Base-by-base conservation (phyloP, 225 moss, liverwort and hornwort genomes). In the Bryum argenteum region DNA sequence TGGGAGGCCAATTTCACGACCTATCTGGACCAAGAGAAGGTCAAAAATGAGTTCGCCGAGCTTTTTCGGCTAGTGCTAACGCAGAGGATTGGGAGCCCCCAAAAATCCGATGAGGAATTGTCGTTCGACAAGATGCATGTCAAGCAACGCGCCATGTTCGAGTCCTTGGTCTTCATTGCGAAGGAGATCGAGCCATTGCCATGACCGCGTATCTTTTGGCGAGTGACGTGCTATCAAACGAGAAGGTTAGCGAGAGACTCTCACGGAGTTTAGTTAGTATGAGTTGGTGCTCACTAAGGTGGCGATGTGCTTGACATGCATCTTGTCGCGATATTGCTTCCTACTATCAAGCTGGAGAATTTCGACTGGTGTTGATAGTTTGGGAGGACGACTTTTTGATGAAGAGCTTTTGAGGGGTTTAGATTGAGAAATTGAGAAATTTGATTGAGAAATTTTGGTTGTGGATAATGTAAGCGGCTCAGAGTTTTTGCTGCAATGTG, bases 281-380 rank as follows among this genome's bases (percentile, higher is more conserved):
- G 45, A 45, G 13, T 56, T 67, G 1, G 51, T 77, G 10, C 77
- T 81, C 22, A 61, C 52, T 2, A 67, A 81, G 59, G 61, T 81
- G 21, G 62, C 8, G 81, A 77, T 55, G 77, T 81, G 24, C 67
- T 81, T 22, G 77, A 72, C 13, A 77, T 77, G 77, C 77, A 73
- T 42, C 62, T 81, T 40, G 39, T 55, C 14, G 58, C 76, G 13
- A n/a, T n/a, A n/a, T n/a, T n/a, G n/a, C n/a, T n/a, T n/a, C n/a
- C n/a, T n/a, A n/a, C n/a, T n/a, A n/a, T n/a, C n/a, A n/a, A n/a
- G n/a, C n/a, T n/a, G n/a, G n/a, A n/a, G n/a, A n/a, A n/a, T n/a
- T n/a, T n/a, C n/a, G n/a, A n/a, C n/a, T n/a, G n/a, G n/a, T n/a
- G n/a, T n/a, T n/a, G n/a, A n/a, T n/a, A n/a, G n/a, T n/a, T n/a